Base-by-base conservation (phyloP, 2,329 filamentous ascomycete species). In the Colletotrichum spaethianum region DNA sequence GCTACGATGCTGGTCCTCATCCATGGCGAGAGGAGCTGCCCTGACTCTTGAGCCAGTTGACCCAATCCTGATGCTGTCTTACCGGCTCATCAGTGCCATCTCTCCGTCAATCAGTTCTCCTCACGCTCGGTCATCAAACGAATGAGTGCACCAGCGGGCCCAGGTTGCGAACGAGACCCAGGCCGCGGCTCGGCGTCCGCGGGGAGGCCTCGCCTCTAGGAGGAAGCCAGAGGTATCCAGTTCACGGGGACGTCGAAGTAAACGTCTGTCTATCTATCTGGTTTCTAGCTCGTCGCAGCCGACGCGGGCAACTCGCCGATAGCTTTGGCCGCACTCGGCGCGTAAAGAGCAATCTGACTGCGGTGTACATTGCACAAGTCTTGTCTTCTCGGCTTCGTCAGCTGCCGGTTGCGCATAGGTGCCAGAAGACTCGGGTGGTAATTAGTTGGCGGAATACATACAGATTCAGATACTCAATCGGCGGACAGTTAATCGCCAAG, bases 101-200 rank as follows among this genome's bases (percentile, higher is more conserved):
- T 7, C 46, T 46, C 61, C 53, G n/a, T 65, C 67, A 44, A 52
- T 44, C 67, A 57, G 53, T 40, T 50, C 64, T 68, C 40, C 48
- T 42, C 64, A 53, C 57, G 64, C 40, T 71, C 48, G 63, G 67
- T 67, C 68, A 71, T 68, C 68, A 59, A 62, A 68, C 52, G 36
- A 68, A 63, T 57, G 57, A 71, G 68, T 71, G 68, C 68, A 52
- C 57, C 57, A 36, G 55, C 63, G 61, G 56, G 63, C 56, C 40
- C 50, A 42, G 63, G 46, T 46, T 52, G 53, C 48, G 46, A 59
- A 60, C 62, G 38, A 48, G 60, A 31, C 46, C 28, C 33, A 56
- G 50, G 48, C 55, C 44, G 56, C 68, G 50, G 63, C 52, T 40
- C 33, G 38, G 59, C 59, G 63, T 64, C 66, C 50, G 52, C 59